Conservation (phyloP, 441 rosid genomes). For the Francoa sonchifolia region DNA sequence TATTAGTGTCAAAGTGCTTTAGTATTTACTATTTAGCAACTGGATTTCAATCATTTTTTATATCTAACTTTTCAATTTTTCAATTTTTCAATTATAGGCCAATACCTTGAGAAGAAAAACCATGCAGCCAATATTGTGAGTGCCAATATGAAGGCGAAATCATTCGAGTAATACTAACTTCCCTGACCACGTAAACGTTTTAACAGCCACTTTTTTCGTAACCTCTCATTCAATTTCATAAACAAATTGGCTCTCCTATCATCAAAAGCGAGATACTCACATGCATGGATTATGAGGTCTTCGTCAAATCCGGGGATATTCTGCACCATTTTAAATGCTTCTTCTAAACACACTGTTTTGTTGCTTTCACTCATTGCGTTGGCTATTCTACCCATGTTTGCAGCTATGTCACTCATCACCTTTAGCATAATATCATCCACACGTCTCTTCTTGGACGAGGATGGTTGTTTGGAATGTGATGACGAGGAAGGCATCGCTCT, state of each 20-base stretch:
- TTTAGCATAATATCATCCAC: slow-evolving; percentile 4
- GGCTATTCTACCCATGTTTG: slow-evolving; percentile 10
- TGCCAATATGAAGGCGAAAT: too few relatives aligned
- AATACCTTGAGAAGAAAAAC: too few relatives aligned
- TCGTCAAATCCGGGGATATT: slow-evolving; percentile 11
- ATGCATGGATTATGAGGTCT: slow-evolving; percentile 12
- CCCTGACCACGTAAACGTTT: slow-evolving; percentile 7
- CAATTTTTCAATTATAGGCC: too few relatives aligned
- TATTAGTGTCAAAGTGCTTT: too few relatives aligned
- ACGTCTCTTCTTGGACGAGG: slow-evolving; percentile 10
- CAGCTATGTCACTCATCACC: slow-evolving; percentile 9
- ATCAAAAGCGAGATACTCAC: slow-evolving; percentile 13
- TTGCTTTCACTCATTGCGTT: slow-evolving; percentile 9
- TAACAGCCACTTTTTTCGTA: slow-evolving; percentile 8
- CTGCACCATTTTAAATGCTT: slow-evolving; percentile 10
- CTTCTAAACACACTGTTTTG: slow-evolving; percentile 8
- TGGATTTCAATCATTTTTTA: too few relatives aligned
- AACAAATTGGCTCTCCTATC: slow-evolving; percentile 14
- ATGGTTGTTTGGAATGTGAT: slow-evolving; percentile 3
- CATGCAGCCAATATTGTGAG: too few relatives aligned
- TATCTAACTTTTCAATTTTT: too few relatives aligned
- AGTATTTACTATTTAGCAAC: too few relatives aligned
- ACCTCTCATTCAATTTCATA: slow-evolving; percentile 13
- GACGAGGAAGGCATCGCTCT: slow-evolving; percentile 9
- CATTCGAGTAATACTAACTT: too few relatives aligned